Base-by-base conservation (phyloP, 768 basidiomycete species). In the Lactifluus echinatus region DNA sequence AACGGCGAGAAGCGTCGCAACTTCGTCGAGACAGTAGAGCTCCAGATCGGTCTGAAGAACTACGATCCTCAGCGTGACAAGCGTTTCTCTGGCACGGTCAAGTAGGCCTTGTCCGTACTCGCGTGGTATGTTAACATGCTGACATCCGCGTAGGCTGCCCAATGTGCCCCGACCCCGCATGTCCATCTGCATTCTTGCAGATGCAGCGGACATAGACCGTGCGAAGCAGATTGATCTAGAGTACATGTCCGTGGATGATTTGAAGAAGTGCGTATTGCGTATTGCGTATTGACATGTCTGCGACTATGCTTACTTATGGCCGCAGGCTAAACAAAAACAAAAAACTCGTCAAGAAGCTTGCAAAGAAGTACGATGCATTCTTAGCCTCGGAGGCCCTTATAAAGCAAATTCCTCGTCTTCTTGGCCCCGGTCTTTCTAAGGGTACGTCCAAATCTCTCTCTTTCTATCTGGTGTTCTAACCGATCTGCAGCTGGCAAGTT, bases 21-120 rank as follows among this genome's bases (percentile, higher is more conserved):
- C 74, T 95, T 93, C 71, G 83, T 93, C 62, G 93, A 95, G 81
- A 96, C 93, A 56, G 85, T 95, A 70, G 93, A 96, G 74, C 81
- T 96, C 66, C 93, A 95, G 74, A 90, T 96, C 66, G 93, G 93
- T 65, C 82, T 96, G 69, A 96, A 95, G 80, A 96, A 96, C 83
- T 96, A 96, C 78, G 93, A 99, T 74, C 95, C 96, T 66, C 96
- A 98, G 84, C 81, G 96, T 64, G 96, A 99, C 76, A 99, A 98
- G 81, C 96, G 96, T 92, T 98, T 99, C 89, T 94, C 92, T 64
- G 93, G 93, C 69, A 96, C 93, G 50, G 92, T 95, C 76, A 95
- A 94, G 93, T 93, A 64, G 59, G 80, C 72, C 28, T n/a, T 8
- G n/a, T 39, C 23, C 15, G 39, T 52, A 19, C 24, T 19, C 11